A percentile compares a stretch with the other conserved stretches of the same genome.
phyloP scores from a whole-genome alignment of 2,329 filamentous ascomycete genomes.

The Scedosporium minutisporum region DNA sequence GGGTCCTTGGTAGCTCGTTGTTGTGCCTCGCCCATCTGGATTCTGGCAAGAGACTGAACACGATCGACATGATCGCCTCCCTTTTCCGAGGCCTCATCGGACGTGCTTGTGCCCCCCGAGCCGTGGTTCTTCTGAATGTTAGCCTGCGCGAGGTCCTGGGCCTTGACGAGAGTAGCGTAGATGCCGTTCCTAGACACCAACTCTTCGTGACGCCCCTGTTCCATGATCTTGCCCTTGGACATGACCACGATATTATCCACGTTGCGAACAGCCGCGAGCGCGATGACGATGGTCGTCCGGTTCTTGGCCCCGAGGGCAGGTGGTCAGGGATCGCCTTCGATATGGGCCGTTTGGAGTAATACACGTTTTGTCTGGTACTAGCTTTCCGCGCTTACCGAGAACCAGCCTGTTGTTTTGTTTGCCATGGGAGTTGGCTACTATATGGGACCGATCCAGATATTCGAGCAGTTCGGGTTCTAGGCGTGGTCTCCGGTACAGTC shows the following conservation, averaged over 20 bases:
- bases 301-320: too few relatives aligned
- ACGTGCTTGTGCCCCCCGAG: not conserved
- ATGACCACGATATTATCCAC: constrained; percentile 62
- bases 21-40: constrained; percentile 17
- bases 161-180: constrained; percentile 40
- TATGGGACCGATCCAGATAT: too few relatives aligned
- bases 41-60: not conserved
- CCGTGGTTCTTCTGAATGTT: not conserved
- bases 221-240: constrained; percentile 45
- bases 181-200: constrained; percentile 37
- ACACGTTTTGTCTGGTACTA: too few relatives aligned
- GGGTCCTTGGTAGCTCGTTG: constrained; percentile 23
- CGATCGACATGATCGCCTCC: constrained; percentile 9
- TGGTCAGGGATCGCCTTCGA: too few relatives aligned
- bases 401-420: too few relatives aligned
- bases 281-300: constrained; percentile 59
- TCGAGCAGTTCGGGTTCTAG: too few relatives aligned
- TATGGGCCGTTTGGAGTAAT: too few relatives aligned
- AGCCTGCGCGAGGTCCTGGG: constrained; percentile 25
- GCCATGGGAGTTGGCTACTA: too few relatives aligned
- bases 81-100: constrained; percentile 9
- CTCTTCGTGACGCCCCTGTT: constrained; percentile 52
- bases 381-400: too few relatives aligned
- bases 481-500: too few relatives aligned
- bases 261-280: constrained; percentile 47